Conservation (phyloP, 2,329 filamentous ascomycete genomes). For the Diaporthe sp. region DNA sequence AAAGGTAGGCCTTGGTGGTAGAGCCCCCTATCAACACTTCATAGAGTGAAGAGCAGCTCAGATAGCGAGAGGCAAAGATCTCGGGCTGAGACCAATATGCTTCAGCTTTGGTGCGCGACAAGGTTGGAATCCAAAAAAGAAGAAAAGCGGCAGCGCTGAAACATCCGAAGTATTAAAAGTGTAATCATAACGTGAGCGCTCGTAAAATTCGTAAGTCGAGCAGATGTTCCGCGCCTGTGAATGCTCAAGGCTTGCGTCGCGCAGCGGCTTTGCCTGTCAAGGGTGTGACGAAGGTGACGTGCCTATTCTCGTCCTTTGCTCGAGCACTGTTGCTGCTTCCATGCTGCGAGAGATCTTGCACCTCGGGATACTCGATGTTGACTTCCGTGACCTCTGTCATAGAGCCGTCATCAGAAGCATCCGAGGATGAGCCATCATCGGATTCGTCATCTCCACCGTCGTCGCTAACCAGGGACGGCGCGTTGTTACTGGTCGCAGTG, state of each 20-base stretch:
- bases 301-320: constrained; percentile 66
- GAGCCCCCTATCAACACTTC: neutral
- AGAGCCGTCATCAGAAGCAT: constrained; percentile 68
- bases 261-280: constrained; percentile 53
- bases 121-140: constrained; percentile 28
- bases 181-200: constrained; percentile 32
- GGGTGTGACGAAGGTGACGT: constrained; percentile 68
- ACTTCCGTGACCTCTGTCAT: constrained; percentile 75
- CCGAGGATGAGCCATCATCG: constrained; percentile 74
- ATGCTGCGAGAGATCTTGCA: constrained; percentile 56
- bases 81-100: constrained; percentile 12
- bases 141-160: constrained; percentile 25
- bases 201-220: constrained; percentile 35
- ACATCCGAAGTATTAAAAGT: constrained; percentile 36
- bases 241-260: constrained; percentile 37
- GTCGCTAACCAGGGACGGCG: constrained; percentile 84
- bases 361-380: constrained; percentile 68
- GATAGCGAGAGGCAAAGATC: constrained; percentile 5
- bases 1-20: neutral
- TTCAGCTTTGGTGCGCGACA: neutral
- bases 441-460: constrained; percentile 84
- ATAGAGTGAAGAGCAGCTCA: neutral
- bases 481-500: constrained; percentile 80
- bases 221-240: neutral
- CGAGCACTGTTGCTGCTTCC: constrained; percentile 56